These are phyloP conservation scores for Nannizziopsis arthrosporioides DNA, from an alignment of 2,329 filamentous ascomycete genomes.

Conservation along the genomic window DNA sequence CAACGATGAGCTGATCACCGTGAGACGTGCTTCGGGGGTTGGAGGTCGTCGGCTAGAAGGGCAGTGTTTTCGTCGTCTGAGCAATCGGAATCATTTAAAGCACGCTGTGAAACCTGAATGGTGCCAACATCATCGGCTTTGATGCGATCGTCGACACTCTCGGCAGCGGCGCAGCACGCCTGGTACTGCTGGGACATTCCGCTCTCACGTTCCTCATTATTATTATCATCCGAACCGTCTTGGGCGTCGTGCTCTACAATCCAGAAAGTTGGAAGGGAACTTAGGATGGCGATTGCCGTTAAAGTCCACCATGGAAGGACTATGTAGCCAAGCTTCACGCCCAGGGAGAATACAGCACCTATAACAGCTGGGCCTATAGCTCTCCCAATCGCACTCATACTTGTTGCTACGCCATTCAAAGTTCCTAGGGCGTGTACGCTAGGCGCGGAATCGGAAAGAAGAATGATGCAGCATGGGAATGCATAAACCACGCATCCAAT, in stretches of 20 bases:
- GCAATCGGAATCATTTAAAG: not conserved
- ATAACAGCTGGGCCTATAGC: slow-evolving; percentile 65
- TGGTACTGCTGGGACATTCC: not conserved
- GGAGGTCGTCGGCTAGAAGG: not conserved
- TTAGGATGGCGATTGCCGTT: slow-evolving; percentile 50
- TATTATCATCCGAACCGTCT: slow-evolving; percentile 21
- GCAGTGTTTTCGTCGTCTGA: not conserved
- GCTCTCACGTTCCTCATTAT: not conserved
- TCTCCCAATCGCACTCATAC: slow-evolving; percentile 66
- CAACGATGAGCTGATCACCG: too few species aligned
- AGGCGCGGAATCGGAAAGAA: slow-evolving; percentile 75
- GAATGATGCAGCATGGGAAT: slow-evolving; percentile 80
- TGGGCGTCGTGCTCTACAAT: slow-evolving; percentile 56
- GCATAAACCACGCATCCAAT: slow-evolving; percentile 67
- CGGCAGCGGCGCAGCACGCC: not conserved
- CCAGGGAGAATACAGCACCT: slow-evolving; percentile 63
- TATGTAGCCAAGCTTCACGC: slow-evolving; percentile 62
- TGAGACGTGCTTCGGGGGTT: too few species aligned
- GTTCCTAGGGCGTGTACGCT: slow-evolving; percentile 71
- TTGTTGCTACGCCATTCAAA: slow-evolving; percentile 80
- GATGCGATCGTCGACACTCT: not conserved
- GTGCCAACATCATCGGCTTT: not conserved
- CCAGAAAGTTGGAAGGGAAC: slow-evolving; percentile 61
- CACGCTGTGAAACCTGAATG: not conserved
- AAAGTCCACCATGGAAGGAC: slow-evolving; percentile 74